Evolutionary conservation across 2,329 filamentous ascomycete species (phyloP).

Genomic region (Verticillium albo-atrum): DNA sequence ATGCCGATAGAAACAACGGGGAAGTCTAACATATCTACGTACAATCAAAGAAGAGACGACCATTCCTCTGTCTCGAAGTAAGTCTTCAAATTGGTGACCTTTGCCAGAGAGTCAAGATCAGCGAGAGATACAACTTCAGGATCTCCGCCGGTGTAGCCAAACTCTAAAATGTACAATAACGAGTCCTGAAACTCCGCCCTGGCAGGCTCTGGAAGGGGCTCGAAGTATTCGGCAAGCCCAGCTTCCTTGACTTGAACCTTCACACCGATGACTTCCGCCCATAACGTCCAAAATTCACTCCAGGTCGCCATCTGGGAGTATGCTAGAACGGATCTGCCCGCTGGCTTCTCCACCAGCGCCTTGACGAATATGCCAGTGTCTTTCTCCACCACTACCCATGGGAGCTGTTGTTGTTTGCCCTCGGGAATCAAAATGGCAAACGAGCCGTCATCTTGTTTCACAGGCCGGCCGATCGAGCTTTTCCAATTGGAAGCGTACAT

Average conservation of each 20-base stretch:
- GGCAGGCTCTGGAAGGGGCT: slow-evolving; percentile 4
- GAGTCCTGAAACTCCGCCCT: slow-evolving; percentile 4
- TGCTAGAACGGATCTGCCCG: slow-evolving; percentile 9
- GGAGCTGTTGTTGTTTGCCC: not conserved
- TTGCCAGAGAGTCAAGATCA: slow-evolving; percentile 1
- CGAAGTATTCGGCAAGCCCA: slow-evolving; percentile 1
- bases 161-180: slow-evolving; percentile 10
- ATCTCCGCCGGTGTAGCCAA: slow-evolving; percentile 11
- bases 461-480: slow-evolving; percentile 5
- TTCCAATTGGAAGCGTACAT: slow-evolving; percentile 12
- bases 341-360: slow-evolving; percentile 7
- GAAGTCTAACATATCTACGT: too few relatives aligned
- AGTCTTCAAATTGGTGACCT: not conserved
- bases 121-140: slow-evolving; percentile 2
- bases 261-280: slow-evolving; percentile 9
- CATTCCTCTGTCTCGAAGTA: not conserved
- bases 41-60: not conserved
- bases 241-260: not conserved
- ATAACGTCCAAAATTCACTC: slow-evolving; percentile 6
- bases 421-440: not conserved
- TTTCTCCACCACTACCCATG: slow-evolving; percentile 5
- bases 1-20: too few relatives aligned
- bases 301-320: slow-evolving; percentile 6
- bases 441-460: slow-evolving; percentile 8
- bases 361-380: slow-evolving; percentile 15